Conservation (phyloP, 805 yeast genomes). For the Cyberlindnera saturnus region DNA sequence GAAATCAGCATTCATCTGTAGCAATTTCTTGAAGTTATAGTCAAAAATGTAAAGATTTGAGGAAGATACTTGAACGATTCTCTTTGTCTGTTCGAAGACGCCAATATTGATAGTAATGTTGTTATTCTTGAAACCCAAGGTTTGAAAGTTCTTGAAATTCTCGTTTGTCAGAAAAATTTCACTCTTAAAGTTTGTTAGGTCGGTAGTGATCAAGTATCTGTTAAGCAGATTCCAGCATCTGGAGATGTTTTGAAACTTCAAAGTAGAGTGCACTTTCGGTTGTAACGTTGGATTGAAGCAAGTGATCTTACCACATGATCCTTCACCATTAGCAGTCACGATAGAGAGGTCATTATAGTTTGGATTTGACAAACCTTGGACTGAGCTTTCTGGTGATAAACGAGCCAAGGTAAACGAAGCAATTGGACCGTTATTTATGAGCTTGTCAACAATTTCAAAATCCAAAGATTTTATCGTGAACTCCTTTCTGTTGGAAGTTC, state of each 20-base stretch:
- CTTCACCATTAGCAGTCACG: conserved; percentile 65
- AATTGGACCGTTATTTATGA: conserved; percentile 69
- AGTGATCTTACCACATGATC: conserved; percentile 46
- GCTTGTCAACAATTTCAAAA: conserved; percentile 44
- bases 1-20: conserved; percentile 46
- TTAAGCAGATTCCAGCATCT: conserved; percentile 70
- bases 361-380: conserved; percentile 65
- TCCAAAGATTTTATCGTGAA: conserved; percentile 22
- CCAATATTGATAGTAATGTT: conserved; percentile 64
- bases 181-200: conserved; percentile 53
- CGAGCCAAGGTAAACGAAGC: conserved; percentile 62
- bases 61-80: conserved; percentile 71
- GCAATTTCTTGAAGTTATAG: conserved; percentile 47
- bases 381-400: conserved; percentile 44
- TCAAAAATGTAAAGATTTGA: conserved; percentile 59
- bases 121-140: conserved; percentile 57
- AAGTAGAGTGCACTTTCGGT: conserved; percentile 60
- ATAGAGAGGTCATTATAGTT: conserved; percentile 60
- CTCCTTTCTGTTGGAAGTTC: conserved; percentile 23
- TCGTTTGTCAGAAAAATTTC: conserved; percentile 62
- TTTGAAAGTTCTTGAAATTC: conserved; percentile 53
- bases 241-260: conserved; percentile 66
- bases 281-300: conserved; percentile 62
- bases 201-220: conserved; percentile 66
- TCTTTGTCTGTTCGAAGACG: conserved; percentile 45